Base-by-base conservation (phyloP, 2,329 filamentous ascomycete genomes). In the Fusarium verticillioides region DNA sequence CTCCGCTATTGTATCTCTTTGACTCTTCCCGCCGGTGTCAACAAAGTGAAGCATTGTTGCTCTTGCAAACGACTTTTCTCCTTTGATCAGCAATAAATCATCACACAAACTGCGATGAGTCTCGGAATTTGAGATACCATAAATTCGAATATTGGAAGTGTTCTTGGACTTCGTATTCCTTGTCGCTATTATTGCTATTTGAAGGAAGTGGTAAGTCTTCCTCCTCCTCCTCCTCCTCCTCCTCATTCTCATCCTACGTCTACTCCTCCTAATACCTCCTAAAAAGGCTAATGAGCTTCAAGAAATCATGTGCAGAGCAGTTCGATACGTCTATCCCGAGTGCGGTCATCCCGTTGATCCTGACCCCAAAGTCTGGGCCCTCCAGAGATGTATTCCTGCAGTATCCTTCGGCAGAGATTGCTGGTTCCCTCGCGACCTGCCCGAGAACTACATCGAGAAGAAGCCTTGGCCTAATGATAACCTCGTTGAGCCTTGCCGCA, bases 311-410 rank as follows among this genome's bases (percentile, higher is more conserved):
- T 79, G 78, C 46, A 66, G 69, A 26, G 62, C 73, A 2, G 36
- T 77, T 42, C 63, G 67, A 23, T 79, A 78, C 60, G 58, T 72
- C 18, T 70, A 78, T 44, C 72, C 70, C 9, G n/a, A 32, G n/a
- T 79, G 78, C 53, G 61, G 72, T 4, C 77, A 79, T 42, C 60
- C 63, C 5, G 26, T 79, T 21, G 40, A 63, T 8, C 60, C 64
- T 13, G 7, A 42, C 5, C 46, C 58, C 13, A 15, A 54, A 9
- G 19, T 66, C 15, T 77, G 65, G 68, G 40, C 28, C 6, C 32
- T 76, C 13, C 72, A 77, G 30, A 60, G 37, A 43, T 79, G 78
- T 30, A 23, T 9, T 9, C 34, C 37, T 21, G 77, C 77, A 3
- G 11, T 28, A 2, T 15, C 21, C 3, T 68, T 28, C 4, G 63